Evolutionary conservation across 2,329 filamentous ascomycete genomes (phyloP).

Genomic region (Xylaria sp.): DNA sequence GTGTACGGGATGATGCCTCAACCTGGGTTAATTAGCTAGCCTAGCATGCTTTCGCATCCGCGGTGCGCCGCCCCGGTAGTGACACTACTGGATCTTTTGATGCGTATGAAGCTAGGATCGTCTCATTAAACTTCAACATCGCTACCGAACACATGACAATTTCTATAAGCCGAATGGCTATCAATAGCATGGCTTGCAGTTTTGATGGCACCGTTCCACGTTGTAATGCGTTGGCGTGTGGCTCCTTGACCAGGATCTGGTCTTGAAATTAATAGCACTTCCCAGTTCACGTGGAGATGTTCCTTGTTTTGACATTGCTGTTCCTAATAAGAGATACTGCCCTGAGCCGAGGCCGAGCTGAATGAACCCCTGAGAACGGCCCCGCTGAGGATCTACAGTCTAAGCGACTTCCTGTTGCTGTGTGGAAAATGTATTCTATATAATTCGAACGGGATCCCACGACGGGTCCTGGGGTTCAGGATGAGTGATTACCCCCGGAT

Average conservation of each 20-base stretch:
- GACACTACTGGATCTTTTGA: not conserved
- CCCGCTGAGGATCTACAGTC: not conserved
- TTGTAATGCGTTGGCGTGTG: constrained; percentile 7
- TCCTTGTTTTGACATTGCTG: constrained; percentile 7
- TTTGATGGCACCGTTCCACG: not conserved
- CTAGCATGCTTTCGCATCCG: not conserved
- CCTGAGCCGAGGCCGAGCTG: constrained; percentile 12
- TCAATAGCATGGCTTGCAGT: not conserved
- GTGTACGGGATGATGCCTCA: no score
- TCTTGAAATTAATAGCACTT: constrained; percentile 9
- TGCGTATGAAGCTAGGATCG: not conserved
- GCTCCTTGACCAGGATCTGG: constrained; percentile 6
- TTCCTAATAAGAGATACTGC: not conserved
- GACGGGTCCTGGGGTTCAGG: not conserved
- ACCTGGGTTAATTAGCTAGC: not conserved
- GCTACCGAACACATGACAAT: not conserved
- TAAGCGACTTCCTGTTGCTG: not conserved
- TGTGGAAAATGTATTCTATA: not conserved
- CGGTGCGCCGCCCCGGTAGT: no score
- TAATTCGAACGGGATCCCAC: constrained; percentile 6
- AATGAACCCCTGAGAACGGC: not conserved
- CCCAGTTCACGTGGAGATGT: not conserved
- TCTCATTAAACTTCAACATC: not conserved
- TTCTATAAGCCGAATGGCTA: not conserved
- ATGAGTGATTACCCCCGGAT: not conserved